Evolutionary conservation across 176 grass and related monocot species (phyloP).

Genomic region (Paspalum notatum): DNA sequence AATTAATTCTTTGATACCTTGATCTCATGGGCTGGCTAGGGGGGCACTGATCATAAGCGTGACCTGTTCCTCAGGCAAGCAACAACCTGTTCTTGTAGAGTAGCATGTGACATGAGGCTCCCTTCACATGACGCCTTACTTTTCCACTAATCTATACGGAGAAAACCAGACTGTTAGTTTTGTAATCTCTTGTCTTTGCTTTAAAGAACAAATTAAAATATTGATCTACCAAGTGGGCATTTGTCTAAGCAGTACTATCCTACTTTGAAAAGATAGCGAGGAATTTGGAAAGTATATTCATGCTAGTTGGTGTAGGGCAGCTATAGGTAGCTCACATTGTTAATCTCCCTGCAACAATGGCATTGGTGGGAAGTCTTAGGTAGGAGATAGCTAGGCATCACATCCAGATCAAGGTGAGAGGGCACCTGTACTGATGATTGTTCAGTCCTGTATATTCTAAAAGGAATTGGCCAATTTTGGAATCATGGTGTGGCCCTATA

Average conservation of each 20-base stretch:
- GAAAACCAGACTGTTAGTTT: constrained; percentile 48
- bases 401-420: constrained; percentile 45
- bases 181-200: constrained; percentile 56
- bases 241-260: constrained; percentile 26
- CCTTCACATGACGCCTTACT: constrained; percentile 61
- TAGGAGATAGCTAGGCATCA: constrained; percentile 42
- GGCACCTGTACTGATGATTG: not conserved
- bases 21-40: constrained; percentile 36
- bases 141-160: constrained; percentile 39
- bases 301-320: constrained; percentile 51
- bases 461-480: constrained; percentile 13
- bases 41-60: constrained; percentile 31
- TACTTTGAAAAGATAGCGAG: constrained; percentile 46
- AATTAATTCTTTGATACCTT: constrained; percentile 25
- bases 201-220: constrained; percentile 55
- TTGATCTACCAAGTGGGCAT: constrained; percentile 34
- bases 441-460: not conserved
- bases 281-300: constrained; percentile 54
- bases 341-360: constrained; percentile 42
- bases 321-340: constrained; percentile 41
- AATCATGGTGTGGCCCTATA: not conserved
- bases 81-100: constrained; percentile 65
- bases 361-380: constrained; percentile 43
- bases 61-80: constrained; percentile 61
- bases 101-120: constrained; percentile 56